phyloP scores from a whole-genome alignment of 352 stramenopile species.

The Phytophthora ramorum region DNA sequence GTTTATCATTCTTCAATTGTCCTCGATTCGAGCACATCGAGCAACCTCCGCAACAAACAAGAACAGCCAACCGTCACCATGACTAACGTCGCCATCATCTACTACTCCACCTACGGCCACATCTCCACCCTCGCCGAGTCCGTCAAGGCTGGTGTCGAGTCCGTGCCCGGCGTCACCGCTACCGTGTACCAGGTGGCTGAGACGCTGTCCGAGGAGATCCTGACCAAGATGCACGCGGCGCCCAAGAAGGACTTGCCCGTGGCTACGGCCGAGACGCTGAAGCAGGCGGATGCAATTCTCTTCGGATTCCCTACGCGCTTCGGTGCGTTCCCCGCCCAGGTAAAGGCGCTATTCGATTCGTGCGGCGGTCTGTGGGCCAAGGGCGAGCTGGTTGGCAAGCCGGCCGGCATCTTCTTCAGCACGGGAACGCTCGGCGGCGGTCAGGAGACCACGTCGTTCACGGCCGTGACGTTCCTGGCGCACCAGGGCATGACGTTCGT shows the following conservation, averaged over 20 bases:
- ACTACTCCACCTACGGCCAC: slow-evolving; percentile 88
- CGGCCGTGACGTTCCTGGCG: slow-evolving; percentile 10
- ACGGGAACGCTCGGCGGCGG: slow-evolving; percentile 6
- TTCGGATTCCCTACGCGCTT: slow-evolving; percentile 22
- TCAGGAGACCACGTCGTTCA: slow-evolving; percentile 18
- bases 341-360: slow-evolving; percentile 19
- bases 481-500: slow-evolving; percentile 18
- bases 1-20: slow-evolving; percentile 12
- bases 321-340: slow-evolving; percentile 4
- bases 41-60: background rate
- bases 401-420: slow-evolving; percentile 16
- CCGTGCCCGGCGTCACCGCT: slow-evolving; percentile 47
- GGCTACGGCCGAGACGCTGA: slow-evolving; percentile 54
- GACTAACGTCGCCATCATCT: slow-evolving; percentile 74
- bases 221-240: slow-evolving; percentile 78
- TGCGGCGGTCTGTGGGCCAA: slow-evolving; percentile 8
- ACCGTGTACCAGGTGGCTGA: slow-evolving; percentile 71
- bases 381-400: slow-evolving; percentile 9
- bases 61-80: slow-evolving; percentile 16
- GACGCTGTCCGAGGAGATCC: slow-evolving; percentile 71
- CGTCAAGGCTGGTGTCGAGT: slow-evolving; percentile 72
- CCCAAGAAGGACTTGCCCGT: slow-evolving; percentile 68
- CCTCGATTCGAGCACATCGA: slow-evolving; percentile 7
- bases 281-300: slow-evolving; percentile 33
- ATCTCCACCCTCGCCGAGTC: slow-evolving; percentile 66